Base-by-base conservation (phyloP, 495 filamentous ascomycete species). In the Penicillium malachiteum region DNA sequence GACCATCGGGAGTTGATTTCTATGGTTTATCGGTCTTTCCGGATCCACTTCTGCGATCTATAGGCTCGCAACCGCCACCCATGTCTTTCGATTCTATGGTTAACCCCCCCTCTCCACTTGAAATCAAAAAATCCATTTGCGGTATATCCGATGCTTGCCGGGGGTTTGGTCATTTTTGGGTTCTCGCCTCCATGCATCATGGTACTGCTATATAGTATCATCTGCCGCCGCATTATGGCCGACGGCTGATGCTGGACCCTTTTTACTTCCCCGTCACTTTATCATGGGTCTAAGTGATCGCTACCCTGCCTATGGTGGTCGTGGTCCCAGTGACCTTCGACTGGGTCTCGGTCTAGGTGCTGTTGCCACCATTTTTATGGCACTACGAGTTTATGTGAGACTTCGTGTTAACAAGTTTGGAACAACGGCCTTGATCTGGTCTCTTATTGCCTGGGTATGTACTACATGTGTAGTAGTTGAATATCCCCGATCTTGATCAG, bases 381-480 rank as follows among this genome's bases (percentile, higher is more conserved):
- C 39, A 0, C 14, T 66, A 34, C 60, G 63, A 13, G 51, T 66
- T 13, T 66, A 66, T 50, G 63, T 66, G 14, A 54, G 63, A 31
- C 39, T 66, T 18, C 52, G 55, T 13, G 37, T 66, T 5, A 66
- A 66, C 39, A 66, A 66, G 21, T 66, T 66, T 35, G 63, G 63
- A 16, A 66, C 63, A 3, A 63, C 54, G 0, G 57, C 63, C 1
- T 55, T 66, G 33, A 56, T 66, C 7, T 60, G 54, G 52, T 57
- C 60, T 30, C 57, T 66, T 16, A 14, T 62, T n/a, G 63, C 63
- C 44, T 66, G 63, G 63, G 60, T 60, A 63, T 55, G 59, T 26
- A 4, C 21, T 26, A 26, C 1, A 26, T 26, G 21, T 4, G n/a
- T n/a, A n/a, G n/a, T n/a, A n/a, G n/a, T 26, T 26, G 21, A 26